Conservation (phyloP, 306 rosid species). For the Cucumis cinereus region DNA sequence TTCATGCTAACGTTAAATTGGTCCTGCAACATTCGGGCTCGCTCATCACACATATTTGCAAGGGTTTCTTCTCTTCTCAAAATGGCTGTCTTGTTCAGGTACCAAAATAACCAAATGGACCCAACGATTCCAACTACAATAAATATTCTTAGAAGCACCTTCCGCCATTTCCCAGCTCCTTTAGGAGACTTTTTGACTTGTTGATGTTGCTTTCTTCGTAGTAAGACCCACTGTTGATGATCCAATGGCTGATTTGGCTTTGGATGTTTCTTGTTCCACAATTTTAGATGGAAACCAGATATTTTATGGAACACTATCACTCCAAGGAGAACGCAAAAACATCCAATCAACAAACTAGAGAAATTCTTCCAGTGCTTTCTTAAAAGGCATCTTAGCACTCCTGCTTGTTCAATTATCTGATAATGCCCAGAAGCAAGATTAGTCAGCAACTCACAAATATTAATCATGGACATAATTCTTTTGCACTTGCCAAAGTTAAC, state of each 20-base stretch:
- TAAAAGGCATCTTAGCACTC: slow-evolving; percentile 16
- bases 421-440: slow-evolving; percentile 11
- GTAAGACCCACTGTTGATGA: slow-evolving; percentile 8
- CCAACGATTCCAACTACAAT: slow-evolving; percentile 31
- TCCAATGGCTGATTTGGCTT: slow-evolving; percentile 19
- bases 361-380: slow-evolving; percentile 16
- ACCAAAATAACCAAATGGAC: slow-evolving; percentile 57
- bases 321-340: slow-evolving; percentile 44
- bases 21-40: slow-evolving; percentile 94
- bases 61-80: slow-evolving; percentile 71
- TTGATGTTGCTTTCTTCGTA: slow-evolving; percentile 22
- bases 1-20: slow-evolving; percentile 92
- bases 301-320: slow-evolving; percentile 27
- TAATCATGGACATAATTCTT: background rate
- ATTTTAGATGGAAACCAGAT: slow-evolving; percentile 22
- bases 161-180: slow-evolving; percentile 69
- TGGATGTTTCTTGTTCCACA: slow-evolving; percentile 26
- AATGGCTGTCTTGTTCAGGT: slow-evolving; percentile 29
- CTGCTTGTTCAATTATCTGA: slow-evolving; percentile 28
- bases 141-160: slow-evolving; percentile 34
- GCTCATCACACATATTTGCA: slow-evolving; percentile 89
- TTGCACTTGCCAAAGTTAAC: background rate
- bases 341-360: slow-evolving; percentile 26
- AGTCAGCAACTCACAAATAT: slow-evolving; percentile 6
- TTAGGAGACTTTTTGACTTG: slow-evolving; percentile 25